A percentile compares a stretch with the other conserved stretches of the same genome.
phyloP scores from a whole-genome alignment of 306 rosid genomes.

The Abrus precatorius region DNA sequence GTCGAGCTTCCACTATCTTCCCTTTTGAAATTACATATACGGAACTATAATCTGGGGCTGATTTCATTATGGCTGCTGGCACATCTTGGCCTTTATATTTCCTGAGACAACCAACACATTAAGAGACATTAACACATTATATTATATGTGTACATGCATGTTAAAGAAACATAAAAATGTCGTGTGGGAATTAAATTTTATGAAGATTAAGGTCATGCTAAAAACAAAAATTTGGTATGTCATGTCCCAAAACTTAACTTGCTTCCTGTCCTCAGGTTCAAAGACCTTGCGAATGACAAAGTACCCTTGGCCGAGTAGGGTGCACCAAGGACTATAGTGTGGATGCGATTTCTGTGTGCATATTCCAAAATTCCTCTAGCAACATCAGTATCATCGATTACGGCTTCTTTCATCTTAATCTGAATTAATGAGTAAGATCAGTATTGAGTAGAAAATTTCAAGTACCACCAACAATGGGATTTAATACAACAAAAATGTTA shows the following conservation, averaged over 20 bases:
- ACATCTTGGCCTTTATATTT: slow-evolving; percentile 68
- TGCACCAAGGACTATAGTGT: slow-evolving; percentile 74
- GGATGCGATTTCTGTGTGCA: slow-evolving; percentile 57
- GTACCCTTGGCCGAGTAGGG: slow-evolving; percentile 56
- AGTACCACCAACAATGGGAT: not conserved
- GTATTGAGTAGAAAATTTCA: slow-evolving; percentile 25
- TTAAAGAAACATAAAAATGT: not conserved
- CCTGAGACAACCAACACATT: slow-evolving; percentile 54
- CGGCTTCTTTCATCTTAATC: slow-evolving; percentile 76
- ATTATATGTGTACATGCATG: not conserved
- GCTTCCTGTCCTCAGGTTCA: slow-evolving; percentile 41
- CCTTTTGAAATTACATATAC: slow-evolving; percentile 85
- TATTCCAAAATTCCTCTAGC: slow-evolving; percentile 70
- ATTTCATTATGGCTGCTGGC: slow-evolving; percentile 59
- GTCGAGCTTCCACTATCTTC: slow-evolving; percentile 66
- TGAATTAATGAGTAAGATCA: slow-evolving; percentile 44
- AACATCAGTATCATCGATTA: slow-evolving; percentile 65
- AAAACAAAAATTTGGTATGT: not conserved
- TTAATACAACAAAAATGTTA: not conserved
- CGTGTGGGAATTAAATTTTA: not conserved
- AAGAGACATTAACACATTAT: slow-evolving; percentile 29
- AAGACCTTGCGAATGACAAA: slow-evolving; percentile 59
- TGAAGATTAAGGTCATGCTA: not conserved
- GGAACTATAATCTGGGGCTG: slow-evolving; percentile 75
- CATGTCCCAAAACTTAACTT: slow-evolving; percentile 44